Base-by-base conservation (phyloP, 257 asterid species). In the Lantana camara region DNA sequence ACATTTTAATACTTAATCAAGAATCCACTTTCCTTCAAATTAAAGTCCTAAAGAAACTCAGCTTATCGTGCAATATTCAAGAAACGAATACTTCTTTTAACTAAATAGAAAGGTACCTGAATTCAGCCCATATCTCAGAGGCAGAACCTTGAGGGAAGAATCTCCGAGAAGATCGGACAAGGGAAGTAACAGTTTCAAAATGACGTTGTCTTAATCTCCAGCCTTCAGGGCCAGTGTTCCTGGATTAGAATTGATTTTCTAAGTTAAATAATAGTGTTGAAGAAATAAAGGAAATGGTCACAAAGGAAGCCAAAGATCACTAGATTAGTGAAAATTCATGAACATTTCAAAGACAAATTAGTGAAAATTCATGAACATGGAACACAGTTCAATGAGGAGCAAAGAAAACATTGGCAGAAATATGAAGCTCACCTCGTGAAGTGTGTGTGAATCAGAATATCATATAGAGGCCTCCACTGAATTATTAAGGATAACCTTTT, bases 221-320 rank as follows among this genome's bases (percentile, higher is more conserved):
- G 50, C 99, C 99, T 85, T 94, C 99, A 51, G 97, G 92, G 59
- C 99, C 96, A 51, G 99, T 83, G 70, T 80, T 88, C 90, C 99
- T 90, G 86, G 70, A 63, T 69, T 77, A 75, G 56, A 72, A 70
- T 64, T 49, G 27, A 63, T 56, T 50, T 55, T 55, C 59, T 13
- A 70, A 50, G 37, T 55, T 46, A 62, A 30, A 69, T 45, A 40
- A 42, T 64, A 41, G 42, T 30, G 64, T 66, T 57, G 8, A 61
- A 13, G 15, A 51, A 19, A 53, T 40, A 29, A 13, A 62, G 58
- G 38, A 47, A 53, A 24, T 6, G 42, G 37, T 32, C 73, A 62
- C 48, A 49, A 48, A 29, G 29, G 40, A 76, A 42, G 57, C 49
- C 59, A 64, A 55, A 69, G 60, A 60, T 19, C 66, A 45, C 69